Conservation (phyloP, 2,329 filamentous ascomycete species). For the Curvularia sp. region DNA sequence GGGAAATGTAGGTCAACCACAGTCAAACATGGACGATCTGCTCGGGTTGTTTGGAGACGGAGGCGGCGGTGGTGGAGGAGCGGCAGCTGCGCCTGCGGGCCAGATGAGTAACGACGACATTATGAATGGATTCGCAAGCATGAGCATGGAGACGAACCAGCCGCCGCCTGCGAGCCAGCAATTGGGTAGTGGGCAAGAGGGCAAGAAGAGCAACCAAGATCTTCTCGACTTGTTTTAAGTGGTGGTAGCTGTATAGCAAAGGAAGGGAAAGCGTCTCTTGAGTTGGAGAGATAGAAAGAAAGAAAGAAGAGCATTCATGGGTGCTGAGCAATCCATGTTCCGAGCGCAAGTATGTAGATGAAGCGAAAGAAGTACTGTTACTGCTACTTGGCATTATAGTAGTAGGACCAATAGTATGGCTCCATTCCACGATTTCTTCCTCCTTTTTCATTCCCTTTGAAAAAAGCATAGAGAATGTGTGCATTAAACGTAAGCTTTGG, state of each 20-base stretch:
- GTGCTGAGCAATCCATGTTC: not conserved
- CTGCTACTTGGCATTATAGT: no score
- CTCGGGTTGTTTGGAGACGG: conserved; percentile 68
- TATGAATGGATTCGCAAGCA: conserved; percentile 81
- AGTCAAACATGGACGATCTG: conserved; percentile 81
- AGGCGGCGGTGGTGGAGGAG: conserved; percentile 42
- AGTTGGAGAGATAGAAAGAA: not conserved
- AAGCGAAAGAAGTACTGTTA: not conserved
- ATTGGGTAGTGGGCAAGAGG: conserved; percentile 57
- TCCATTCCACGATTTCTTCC: no score
- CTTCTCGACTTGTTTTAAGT: conserved; percentile 62
- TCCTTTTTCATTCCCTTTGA: no score
- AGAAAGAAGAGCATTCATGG: not conserved
- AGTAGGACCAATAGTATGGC: no score
- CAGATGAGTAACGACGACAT: conserved; percentile 61
- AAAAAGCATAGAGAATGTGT: no score
- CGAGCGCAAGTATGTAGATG: not conserved
- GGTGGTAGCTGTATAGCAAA: not conserved
- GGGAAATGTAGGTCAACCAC: conserved; percentile 48
- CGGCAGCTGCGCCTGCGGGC: conserved; percentile 38
- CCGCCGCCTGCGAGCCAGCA: conserved; percentile 71
- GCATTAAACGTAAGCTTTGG: no score
- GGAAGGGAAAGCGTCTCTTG: not conserved
- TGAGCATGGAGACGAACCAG: conserved; percentile 73
- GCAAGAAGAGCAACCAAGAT: conserved; percentile 65